Conservation (phyloP, 306 rosid genomes). For the Lotus japonicus region DNA sequence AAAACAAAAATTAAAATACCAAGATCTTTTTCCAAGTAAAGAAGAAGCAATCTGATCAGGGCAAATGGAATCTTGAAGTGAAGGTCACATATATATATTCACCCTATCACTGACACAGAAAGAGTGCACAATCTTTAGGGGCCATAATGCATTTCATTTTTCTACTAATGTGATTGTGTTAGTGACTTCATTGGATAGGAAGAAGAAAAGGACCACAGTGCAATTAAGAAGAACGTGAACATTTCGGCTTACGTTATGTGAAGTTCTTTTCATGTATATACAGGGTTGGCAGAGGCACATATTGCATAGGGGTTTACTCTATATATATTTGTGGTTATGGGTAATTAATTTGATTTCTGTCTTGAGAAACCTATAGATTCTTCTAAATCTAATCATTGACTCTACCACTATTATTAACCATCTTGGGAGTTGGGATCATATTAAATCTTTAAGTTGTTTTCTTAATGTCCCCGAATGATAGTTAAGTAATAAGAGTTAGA, state of each 20-base stretch:
- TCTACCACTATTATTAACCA: neutral
- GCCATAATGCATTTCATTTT: neutral
- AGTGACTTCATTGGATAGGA: neutral
- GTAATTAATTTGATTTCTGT: neutral
- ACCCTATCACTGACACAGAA: neutral
- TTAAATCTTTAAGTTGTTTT: conserved; percentile 12
- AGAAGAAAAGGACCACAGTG: conserved; percentile 2
- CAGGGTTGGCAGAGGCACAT: neutral
- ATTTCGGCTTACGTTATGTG: conserved; percentile 15
- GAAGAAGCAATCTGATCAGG: no score
- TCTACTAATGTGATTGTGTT: neutral
- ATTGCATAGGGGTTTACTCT: neutral
- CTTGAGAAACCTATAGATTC: conserved; percentile 19
- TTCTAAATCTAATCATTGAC: conserved; percentile 14
- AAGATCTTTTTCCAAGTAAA: no score
- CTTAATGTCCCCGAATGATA: no score
- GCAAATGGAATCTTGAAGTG: neutral
- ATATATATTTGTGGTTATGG: neutral
- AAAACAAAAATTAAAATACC: no score
- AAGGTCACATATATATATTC: neutral
- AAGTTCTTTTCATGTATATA: conserved; percentile 9
- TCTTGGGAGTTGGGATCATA: neutral
- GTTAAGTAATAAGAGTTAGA: no score
- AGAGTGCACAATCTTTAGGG: neutral
- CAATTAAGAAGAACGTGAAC: conserved; percentile 7